Conservation (phyloP, 805 yeast species). For the Zygosaccharomyces rouxii region DNA sequence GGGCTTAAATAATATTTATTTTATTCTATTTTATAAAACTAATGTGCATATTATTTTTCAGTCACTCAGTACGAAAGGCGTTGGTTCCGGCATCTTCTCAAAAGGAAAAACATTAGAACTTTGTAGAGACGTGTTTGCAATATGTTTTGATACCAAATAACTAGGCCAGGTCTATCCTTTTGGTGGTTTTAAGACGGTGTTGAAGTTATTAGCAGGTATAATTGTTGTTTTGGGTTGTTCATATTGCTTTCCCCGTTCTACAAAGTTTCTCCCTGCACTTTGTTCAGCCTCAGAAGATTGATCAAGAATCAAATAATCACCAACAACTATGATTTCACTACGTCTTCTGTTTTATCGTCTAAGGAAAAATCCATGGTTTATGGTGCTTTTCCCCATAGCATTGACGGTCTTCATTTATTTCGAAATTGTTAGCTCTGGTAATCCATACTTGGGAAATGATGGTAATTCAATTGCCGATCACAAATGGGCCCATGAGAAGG, state of each 20-base stretch:
- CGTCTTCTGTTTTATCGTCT: constrained; percentile 25
- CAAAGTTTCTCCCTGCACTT: not conserved
- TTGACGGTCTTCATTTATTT: constrained; percentile 22
- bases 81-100: not conserved
- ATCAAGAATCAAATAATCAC: not conserved
- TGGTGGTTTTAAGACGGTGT: not conserved
- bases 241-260: not conserved
- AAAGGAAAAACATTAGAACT: not conserved
- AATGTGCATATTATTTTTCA: not conserved
- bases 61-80: not conserved
- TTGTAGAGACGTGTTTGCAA: not conserved
- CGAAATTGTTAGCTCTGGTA: constrained; percentile 20
- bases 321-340: constrained; percentile 16
- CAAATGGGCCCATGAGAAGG: constrained; percentile 37
- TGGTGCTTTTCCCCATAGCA: constrained; percentile 24
- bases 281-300: not conserved
- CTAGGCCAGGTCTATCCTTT: not conserved
- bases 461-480: constrained; percentile 25
- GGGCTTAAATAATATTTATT: not conserved
- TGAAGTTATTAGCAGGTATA: not conserved
- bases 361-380: constrained; percentile 27
- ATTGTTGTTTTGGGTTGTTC: not conserved
- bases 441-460: constrained; percentile 25
- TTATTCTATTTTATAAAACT: not conserved
- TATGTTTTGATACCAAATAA: not conserved